Evolutionary conservation across 2,329 filamentous ascomycete species (phyloP), one percentile per base, ranked within the genome.

Genomic region (Penicillium freii): DNA sequence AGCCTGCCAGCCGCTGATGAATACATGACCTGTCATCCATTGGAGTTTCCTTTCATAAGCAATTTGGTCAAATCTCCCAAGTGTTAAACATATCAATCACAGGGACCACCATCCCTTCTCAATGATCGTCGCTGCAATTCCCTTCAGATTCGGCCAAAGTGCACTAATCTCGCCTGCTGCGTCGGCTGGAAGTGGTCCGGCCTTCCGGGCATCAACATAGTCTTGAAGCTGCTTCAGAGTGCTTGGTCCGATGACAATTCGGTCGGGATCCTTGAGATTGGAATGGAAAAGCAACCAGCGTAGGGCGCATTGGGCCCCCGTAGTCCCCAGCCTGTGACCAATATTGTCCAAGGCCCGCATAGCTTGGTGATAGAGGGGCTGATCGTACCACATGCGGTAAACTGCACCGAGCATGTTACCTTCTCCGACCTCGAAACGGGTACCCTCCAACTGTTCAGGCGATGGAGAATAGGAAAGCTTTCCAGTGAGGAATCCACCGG

Each of bases 311-410:
- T 55, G 34, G 2, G 44, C 52, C 3, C 45, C 45, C 0, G 52
- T 51, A 9, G 45, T 36, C 0, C 25, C 8, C 3, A 50, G 11
- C 8, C 23, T 15, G 7, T 21, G 13, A 13, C 44, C 46, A 17
- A 55, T 33, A 3, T 17, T 34, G 29, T 55, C 46, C 45, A 55
- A 5, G 1, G n/a, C 5, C 8, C 46, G 46, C 52, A 55, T 55
- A 5, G 52, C 46, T 13, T 51, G 27, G 10, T 55, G 52, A 19
- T 25, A 55, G 13, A 42, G 5, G 21, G 52, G 52, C 17, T 51
- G 52, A 3, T 55, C 52, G 3, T 55, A 55, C 52, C 52, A 55
- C 52, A 55, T 55, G 1, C 52, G 52, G n/a, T 55, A 55, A 6
- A 55, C 34, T 10, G 52, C 52, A 25, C 52, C 52, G 1, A 55